Evolutionary conservation across 495 filamentous ascomycete species (phyloP), one percentile per base, ranked within the genome.

Genomic region (Sphaerosporella brunnea): DNA sequence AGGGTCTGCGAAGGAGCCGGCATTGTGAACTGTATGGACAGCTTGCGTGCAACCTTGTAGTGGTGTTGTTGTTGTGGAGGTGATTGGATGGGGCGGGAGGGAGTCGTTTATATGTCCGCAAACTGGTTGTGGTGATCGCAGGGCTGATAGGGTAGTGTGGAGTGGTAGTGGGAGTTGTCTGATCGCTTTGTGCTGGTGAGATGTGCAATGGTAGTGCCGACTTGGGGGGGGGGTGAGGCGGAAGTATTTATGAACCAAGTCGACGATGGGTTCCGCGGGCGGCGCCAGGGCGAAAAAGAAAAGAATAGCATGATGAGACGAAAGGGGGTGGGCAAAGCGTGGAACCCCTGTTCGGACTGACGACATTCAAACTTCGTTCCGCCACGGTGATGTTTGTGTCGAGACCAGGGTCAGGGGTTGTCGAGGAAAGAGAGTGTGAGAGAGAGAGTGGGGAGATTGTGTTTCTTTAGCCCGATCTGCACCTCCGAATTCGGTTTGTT

Each of bases 1-100:
- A 60, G 53, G 2, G 52, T 61, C 45, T 56, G 53, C 36, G 57
- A 48, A 34, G 58, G 57, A 49, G 57, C 58, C 36, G 58, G 58
- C 58, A 61, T 61, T 54, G 47, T 53, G 57, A 50, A 5, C 7
- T 43, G 3, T 43, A 16, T 48, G 30, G n/a, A 23, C 23, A 21
- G 23, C 20, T 37, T 4, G 19, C 20, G 9, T 38, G 18, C 16
- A 7, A 19, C 25, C 15, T 30, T 3, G 41, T 25, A 13, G 13
- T 24, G 25, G 4, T 24, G 41, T 13, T 44, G 43, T 34, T n/a
- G 25, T 46, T 13, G 25, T 7, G 4, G 18, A 15, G 26, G 25
- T 46, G 43, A 13, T 34, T 36, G 43, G 15, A 25, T 11, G 19
- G 43, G 19, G 30, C 18, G 43, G 18, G 37, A 16, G 20, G 20